These are phyloP conservation scores for Dictyostelium discoideum DNA, from an alignment of 78 protist genomes.

Conservation along the genomic window dicty_2.7 NC_007091.3:200501-201000, in stretches of 20 bases:
- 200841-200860: background rate
- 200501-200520: background rate
- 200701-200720: background rate
- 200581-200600: background rate
- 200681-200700: background rate
- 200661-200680: slow-evolving; percentile 52
- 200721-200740: background rate
- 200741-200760: background rate
- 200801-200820: slow-evolving; percentile 9
- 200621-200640: slow-evolving; percentile 3
- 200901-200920: slow-evolving; percentile 21
- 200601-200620: slow-evolving; percentile 57
- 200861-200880: background rate
- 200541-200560: background rate
- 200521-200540: slow-evolving; percentile 50
- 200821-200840: background rate
- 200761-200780: background rate
- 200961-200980: slow-evolving; percentile 25
- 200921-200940: slow-evolving; percentile 20
- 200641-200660: background rate
- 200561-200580: slow-evolving; percentile 58
- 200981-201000: slow-evolving; percentile 4
- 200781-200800: background rate
- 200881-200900: background rate
- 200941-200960: slow-evolving; percentile 32